Conservation (phyloP, 345 rosid genomes). For the Eucalyptus brandiana region DNA sequence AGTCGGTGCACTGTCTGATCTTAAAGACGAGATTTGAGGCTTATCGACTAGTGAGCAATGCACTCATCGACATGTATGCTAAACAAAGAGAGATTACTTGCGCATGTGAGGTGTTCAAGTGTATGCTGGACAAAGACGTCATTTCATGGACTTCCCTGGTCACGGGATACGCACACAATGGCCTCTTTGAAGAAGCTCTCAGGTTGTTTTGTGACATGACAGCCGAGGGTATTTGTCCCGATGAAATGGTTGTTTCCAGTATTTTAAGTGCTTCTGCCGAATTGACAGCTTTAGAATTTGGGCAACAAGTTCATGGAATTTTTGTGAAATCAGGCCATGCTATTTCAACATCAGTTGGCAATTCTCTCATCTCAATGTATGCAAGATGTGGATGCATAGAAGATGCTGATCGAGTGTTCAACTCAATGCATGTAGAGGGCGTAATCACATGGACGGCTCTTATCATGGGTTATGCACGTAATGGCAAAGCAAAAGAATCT, state of each 20-base stretch:
- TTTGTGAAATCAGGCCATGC: conserved; percentile 39
- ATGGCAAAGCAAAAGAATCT: conserved; percentile 72
- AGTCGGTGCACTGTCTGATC: conserved; percentile 58
- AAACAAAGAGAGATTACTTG: conserved; percentile 47
- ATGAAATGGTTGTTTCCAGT: conserved; percentile 52
- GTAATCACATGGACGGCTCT: conserved; percentile 86
- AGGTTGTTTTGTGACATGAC: conserved; percentile 58
- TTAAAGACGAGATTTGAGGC: conserved; percentile 60
- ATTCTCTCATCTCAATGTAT: conserved; percentile 78
- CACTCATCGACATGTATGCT: conserved; percentile 86
- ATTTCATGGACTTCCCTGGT: conserved; percentile 91
- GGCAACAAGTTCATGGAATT: conserved; percentile 72
- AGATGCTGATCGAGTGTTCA: conserved; percentile 48
- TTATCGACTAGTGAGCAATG: conserved; percentile 59
- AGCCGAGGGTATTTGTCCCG: conserved; percentile 36
- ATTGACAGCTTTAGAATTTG: conserved; percentile 62
- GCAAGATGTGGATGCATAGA: conserved; percentile 70
- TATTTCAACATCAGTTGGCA: conserved; percentile 55
- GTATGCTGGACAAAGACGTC: conserved; percentile 59
- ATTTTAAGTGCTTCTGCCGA: conserved; percentile 67
- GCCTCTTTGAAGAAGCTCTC: conserved; percentile 49
- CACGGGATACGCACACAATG: conserved; percentile 61
- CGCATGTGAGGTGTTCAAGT: conserved; percentile 48
- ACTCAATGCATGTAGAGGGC: conserved; percentile 41
- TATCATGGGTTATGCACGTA: conserved; percentile 81